Evolutionary conservation across 1,284 basidiomycete genomes (phyloP).

Genomic region (Ganoderma lucidum): DNA sequence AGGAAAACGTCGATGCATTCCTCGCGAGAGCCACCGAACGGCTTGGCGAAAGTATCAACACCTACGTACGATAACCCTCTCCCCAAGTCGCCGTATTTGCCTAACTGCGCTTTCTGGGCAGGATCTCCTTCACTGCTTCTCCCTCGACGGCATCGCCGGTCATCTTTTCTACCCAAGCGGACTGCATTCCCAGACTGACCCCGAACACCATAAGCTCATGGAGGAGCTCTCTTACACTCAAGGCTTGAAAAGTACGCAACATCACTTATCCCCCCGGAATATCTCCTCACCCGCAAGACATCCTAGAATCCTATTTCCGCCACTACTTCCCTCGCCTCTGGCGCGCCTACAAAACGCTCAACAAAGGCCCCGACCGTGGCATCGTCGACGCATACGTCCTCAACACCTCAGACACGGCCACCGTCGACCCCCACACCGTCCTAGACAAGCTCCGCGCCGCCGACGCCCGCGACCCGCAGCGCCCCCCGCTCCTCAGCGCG

Average conservation of each 20-base stretch:
- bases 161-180: slow-evolving; percentile 36
- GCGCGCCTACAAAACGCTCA: slow-evolving; percentile 14
- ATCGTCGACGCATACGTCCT: slow-evolving; percentile 26
- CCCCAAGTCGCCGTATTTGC: background rate
- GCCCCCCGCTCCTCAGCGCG: background rate
- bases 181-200: slow-evolving; percentile 28
- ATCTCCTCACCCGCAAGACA: background rate
- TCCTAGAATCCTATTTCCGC: slow-evolving; percentile 21
- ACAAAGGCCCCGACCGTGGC: background rate
- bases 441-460: slow-evolving; percentile 30
- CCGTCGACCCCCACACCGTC: slow-evolving; percentile 30
- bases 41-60: slow-evolving; percentile 25
- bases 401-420: slow-evolving; percentile 11
- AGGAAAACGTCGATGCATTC: slow-evolving; percentile 32
- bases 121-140: slow-evolving; percentile 36
- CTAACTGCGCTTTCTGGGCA: slow-evolving; percentile 2
- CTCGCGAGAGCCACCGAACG: slow-evolving; percentile 27
- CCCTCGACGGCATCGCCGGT: slow-evolving; percentile 35
- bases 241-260: slow-evolving; percentile 23
- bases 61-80: slow-evolving; percentile 29
- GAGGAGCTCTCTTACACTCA: slow-evolving; percentile 34
- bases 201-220: slow-evolving; percentile 32
- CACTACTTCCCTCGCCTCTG: slow-evolving; percentile 31
- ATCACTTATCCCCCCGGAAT: background rate
- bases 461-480: background rate